Conservation (phyloP, 192 early-diverging fungal species). For the Phlyctochytrium arcticum region DNA sequence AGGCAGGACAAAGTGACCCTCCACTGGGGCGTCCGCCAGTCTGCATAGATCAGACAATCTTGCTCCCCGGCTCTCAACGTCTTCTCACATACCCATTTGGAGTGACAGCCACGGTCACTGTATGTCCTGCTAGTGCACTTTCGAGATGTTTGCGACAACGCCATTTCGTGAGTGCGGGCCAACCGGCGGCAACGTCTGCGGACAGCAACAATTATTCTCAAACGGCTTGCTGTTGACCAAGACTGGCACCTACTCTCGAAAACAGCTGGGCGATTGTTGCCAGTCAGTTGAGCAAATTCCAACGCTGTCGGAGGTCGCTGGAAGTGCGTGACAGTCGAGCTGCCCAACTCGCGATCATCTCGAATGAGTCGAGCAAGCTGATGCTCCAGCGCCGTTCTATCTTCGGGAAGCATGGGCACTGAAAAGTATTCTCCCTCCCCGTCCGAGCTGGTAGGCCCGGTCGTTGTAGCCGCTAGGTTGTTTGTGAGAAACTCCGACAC, state of each 20-base stretch:
- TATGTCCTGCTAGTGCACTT: slow-evolving; percentile 2
- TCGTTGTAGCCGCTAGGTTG: too few relatives aligned
- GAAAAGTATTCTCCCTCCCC: too few relatives aligned
- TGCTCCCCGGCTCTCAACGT: not conserved
- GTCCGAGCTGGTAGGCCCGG: too few relatives aligned
- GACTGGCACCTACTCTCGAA: slow-evolving; percentile 8
- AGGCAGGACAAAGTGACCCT: slow-evolving; percentile 43
- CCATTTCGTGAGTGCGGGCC: slow-evolving; percentile 41
- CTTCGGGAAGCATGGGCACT: too few relatives aligned
- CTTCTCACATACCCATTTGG: slow-evolving; percentile 36
- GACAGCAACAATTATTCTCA: not conserved
- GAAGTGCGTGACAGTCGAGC: not conserved
- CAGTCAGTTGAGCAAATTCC: slow-evolving; percentile 32
- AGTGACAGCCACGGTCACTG: slow-evolving; percentile 43
- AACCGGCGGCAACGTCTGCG: slow-evolving; percentile 25
- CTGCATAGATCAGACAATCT: slow-evolving; percentile 4
- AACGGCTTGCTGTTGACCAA: not conserved
- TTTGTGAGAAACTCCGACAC: too few relatives aligned
- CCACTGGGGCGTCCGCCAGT: slow-evolving; percentile 40
- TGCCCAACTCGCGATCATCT: not conserved
- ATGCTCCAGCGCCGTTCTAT: too few relatives aligned
- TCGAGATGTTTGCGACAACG: slow-evolving; percentile 29
- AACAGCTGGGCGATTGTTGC: slow-evolving; percentile 25
- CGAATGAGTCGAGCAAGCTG: not conserved
- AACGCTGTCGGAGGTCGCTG: slow-evolving; percentile 26